Base-by-base conservation (phyloP, 1,284 basidiomycete species). In the Trichosporon sp. region DNA sequence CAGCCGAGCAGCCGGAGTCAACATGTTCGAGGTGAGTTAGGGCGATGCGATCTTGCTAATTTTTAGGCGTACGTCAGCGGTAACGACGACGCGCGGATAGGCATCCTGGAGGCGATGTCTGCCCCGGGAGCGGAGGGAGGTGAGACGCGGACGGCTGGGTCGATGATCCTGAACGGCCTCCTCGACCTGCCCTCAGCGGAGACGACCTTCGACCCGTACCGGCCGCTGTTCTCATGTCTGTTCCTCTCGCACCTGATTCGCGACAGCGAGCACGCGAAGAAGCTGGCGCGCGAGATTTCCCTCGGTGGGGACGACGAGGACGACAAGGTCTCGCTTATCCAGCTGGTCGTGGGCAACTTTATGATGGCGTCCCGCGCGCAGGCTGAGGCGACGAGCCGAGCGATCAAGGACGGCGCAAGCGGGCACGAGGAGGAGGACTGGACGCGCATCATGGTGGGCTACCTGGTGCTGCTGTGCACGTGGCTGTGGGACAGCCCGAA, bases 401-500 rank as follows among this genome's bases (percentile, higher is more conserved):
- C 77, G 15, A 79, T 79, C 12, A 80, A 77, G 70, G 78, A 80
- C 51, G 79, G 77, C 2, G 18, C 56, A 6, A 12, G 15, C 4
- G 56, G 56, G 2, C 62, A 60, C 51, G 79, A 81, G 66, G 81
- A 80, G 58, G 78, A 81, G 67, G 93, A 95, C 75, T 98, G 95
- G 94, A 93, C 94, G 73, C 86, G 93, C 70, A 85, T 98, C 69
- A 90, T 95, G 77, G 89, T 93, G 5, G 92, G 90, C 1, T 96
- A 98, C 80, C 85, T 98, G 53, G 88, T 89, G 47, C 83, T 97
- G 62, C 85, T 99, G 23, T 87, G 89, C 18, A 91, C 93, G 66
- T 99, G 96, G 96, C 85, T 98, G n/a, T 98, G 95, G 94, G 95
- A 98, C 75, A 94, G 95, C 73, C 90, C 94, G 0, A 87, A 86